Evolutionary conservation across 2,329 filamentous ascomycete genomes (phyloP), one percentile per base, ranked within the genome.

Genomic region (Orbilia oligospora): DNA sequence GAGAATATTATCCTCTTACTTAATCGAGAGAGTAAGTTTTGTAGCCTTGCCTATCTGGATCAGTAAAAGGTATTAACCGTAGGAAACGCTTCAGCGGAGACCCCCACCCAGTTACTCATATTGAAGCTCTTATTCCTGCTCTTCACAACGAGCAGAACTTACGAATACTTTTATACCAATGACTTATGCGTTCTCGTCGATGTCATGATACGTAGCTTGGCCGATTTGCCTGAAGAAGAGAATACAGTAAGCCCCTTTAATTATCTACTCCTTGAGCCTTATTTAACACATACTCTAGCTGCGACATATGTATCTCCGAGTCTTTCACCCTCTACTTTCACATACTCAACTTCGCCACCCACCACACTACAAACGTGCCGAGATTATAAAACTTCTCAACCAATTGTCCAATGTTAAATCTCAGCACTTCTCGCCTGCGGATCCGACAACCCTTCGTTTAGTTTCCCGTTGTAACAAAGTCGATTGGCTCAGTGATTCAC

Each of bases 131-230:
- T 99, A 30, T 99, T 98, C 85, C 89, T 99, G 41, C 88, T 99
- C 9, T 99, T 99, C 85, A 97, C 94, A 3, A 98, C 93, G 9
- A 90, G 90, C 71, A 89, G 92, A 16, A 99, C 96, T 0, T 93
- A 96, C 84, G 96, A 99, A 85, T 99, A 98, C 85, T 99, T 99
- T 83, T 99, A 98, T 85, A 97, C 94, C 30, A 99, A 99, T 83
- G 96, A 99, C 83, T 87, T 99, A 33, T 92, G 93, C 75, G 96
- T 99, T 3, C 89, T 99, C 16, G 88, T 98, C 56, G 96, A 99
- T 83, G 96, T 99, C 80, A 94, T 99, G 75, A 93, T 99, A 78
- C 92, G 96, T 51, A 99, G 99, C 83, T 87, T 99, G n/a, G 90
- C 98, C 82, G 96, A 99, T 83, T 87, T 99, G 8, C 96, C 97